Conservation (phyloP, 495 filamentous ascomycete genomes). For the Oleoguttula mirabilis region DNA sequence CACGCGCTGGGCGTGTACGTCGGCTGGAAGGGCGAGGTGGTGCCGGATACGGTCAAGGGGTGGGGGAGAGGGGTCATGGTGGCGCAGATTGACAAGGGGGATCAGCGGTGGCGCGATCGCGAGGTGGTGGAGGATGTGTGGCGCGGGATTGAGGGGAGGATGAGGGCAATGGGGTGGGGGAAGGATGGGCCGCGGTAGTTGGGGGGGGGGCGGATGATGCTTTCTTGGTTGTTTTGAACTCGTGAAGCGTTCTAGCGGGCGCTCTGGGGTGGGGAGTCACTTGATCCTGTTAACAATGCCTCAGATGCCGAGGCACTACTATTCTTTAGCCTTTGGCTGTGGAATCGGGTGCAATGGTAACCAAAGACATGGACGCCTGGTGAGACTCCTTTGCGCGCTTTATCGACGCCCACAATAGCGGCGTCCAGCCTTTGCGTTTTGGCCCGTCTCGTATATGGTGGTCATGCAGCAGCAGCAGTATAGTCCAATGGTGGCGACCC, state of each 20-base stretch:
- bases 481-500: too few relatives aligned
- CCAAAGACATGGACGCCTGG: too few relatives aligned
- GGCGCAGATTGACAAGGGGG: constrained; percentile 69
- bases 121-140: constrained; percentile 92
- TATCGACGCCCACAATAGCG: too few relatives aligned
- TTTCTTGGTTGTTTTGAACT: background rate
- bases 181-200: constrained; percentile 37
- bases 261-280: too few relatives aligned
- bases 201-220: background rate
- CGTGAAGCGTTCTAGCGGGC: constrained; percentile 7
- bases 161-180: constrained; percentile 76
- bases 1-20: constrained; percentile 80
- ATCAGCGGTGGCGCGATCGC: constrained; percentile 74
- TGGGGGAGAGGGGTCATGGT: constrained; percentile 76
- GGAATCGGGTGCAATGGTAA: too few relatives aligned
- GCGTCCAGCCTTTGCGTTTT: too few relatives aligned
- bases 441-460: too few relatives aligned
- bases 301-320: too few relatives aligned
- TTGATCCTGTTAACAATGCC: too few relatives aligned
- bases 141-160: constrained; percentile 76
- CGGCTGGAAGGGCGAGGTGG: constrained; percentile 77
- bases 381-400: too few relatives aligned
- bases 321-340: too few relatives aligned
- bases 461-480: too few relatives aligned
- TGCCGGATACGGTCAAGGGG: constrained; percentile 59